Evolutionary conservation across 257 asterid genomes (phyloP), one percentile per base, ranked within the genome.

Genomic region (Echites panduratus): DNA sequence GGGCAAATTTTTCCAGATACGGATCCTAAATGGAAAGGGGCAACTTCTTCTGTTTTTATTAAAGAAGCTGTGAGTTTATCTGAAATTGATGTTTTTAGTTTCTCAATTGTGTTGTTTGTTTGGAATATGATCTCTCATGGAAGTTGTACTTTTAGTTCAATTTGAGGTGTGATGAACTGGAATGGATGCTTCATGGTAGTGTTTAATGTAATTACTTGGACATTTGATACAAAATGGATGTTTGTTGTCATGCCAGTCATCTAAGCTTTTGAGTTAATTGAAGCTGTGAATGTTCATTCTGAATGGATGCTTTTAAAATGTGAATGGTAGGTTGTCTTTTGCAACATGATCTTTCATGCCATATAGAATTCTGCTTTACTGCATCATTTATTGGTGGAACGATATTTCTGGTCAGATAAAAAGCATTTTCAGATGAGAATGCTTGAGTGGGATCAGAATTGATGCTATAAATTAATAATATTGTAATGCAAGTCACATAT

Each of bases 11-110:
- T 94, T 76, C 97, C 99, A 0, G 99, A 94, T 83, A 86, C 91
- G 0, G 97, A 94, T 79, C 99, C 99, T 59, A 94, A 91, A 74
- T 94, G 99, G 98, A 91, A 91, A 81, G 98, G 98, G 9, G 96
- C 96, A 0, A 81, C 97, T 14, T 94, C 97, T 44, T 94, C 90
- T 29, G 95, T 93, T 63, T 94, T 91, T 77, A 83, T 94, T 52
- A 81, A 85, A 79, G 97, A 89, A 82, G 96, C 98, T 2, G 97
- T 93, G 82, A 85, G 93, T 81, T 24, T 8, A 24, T 62, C 12
- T 26, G n/a, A 17, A 29, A 1, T 62, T 62, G 26, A 8, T 38
- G 69, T 27, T 16, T 63, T 63, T 63, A 38, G 48, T 35, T 63
- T 63, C 48, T 63, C 12, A 7, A 35, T 19, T 35, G 13, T 38